phyloP scores from a whole-genome alignment of 225 moss, liverwort and hornwort species.

The Takakia lepidozioides region DNA sequence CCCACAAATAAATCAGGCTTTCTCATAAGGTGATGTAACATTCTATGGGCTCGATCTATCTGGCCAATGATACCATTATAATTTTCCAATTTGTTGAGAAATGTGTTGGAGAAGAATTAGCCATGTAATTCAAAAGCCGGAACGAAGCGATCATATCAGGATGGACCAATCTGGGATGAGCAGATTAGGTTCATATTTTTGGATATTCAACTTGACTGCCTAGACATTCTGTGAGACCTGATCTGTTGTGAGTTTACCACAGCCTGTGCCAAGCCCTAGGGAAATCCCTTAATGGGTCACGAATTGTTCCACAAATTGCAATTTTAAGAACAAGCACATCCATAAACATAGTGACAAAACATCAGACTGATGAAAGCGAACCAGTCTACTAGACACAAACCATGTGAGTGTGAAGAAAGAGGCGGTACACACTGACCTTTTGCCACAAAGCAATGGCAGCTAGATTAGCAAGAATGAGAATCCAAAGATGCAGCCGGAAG shows the following conservation, averaged over 20 bases:
- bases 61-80: not conserved
- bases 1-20: too few species aligned
- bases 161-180: not conserved
- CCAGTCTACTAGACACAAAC: not conserved
- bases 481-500: conserved; percentile 28
- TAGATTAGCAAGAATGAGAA: conserved; percentile 27
- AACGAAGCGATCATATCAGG: not conserved
- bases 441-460: conserved; percentile 29
- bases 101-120: not conserved
- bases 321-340: not conserved
- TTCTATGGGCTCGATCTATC: not conserved
- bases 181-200: too few species aligned
- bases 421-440: conserved; percentile 13
- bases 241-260: too few species aligned
- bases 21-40: not conserved
- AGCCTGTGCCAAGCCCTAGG: too few species aligned
- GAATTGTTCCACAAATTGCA: not conserved
- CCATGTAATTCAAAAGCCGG: not conserved
- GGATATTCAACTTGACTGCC: too few species aligned
- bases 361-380: too few species aligned
- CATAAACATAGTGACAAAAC: not conserved
- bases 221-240: too few species aligned
- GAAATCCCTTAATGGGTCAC: not conserved
- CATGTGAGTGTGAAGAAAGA: not conserved
- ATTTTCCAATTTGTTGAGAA: not conserved